A percentile compares a stretch with the other conserved stretches of the same genome.
Evolutionary conservation across 768 basidiomycete species (phyloP).

Genomic region (Kwoniella shandongensis): DNA sequence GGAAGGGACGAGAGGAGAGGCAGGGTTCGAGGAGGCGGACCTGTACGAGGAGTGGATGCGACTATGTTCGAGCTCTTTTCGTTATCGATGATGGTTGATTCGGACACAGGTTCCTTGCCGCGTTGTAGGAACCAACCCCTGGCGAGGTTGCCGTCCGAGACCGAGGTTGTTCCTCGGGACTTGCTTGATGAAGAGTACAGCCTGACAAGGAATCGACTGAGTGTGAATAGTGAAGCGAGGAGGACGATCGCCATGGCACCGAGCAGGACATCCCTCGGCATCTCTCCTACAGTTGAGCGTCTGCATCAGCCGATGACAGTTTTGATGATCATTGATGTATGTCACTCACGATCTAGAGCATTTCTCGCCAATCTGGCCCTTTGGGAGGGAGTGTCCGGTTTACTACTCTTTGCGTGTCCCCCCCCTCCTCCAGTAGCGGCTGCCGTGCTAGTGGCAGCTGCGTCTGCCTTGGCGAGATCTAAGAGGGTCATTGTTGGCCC

Average conservation of each 20-base stretch:
- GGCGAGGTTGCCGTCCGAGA: constrained; percentile 17
- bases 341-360: constrained; percentile 26
- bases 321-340: no score
- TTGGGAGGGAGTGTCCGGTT: no score
- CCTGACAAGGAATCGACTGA: neutral
- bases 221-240: constrained; percentile 46
- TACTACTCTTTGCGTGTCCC: constrained; percentile 17
- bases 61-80: neutral
- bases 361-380: no score
- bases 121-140: constrained; percentile 20
- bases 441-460: constrained; percentile 6
- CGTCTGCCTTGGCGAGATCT: constrained; percentile 4
- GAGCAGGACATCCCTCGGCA: no score
- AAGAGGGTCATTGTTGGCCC: constrained; percentile 5
- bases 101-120: neutral
- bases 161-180: no score
- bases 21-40: constrained; percentile 39
- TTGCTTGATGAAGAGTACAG: no score
- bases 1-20: constrained; percentile 35
- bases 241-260: constrained; percentile 25
- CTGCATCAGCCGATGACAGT: no score
- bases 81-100: neutral
- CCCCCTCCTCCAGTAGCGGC: constrained; percentile 15
- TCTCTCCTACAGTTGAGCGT: no score
- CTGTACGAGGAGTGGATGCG: constrained; percentile 12